phyloP scores from a whole-genome alignment of 805 yeast genomes.

The Spathaspora boniae region DNA sequence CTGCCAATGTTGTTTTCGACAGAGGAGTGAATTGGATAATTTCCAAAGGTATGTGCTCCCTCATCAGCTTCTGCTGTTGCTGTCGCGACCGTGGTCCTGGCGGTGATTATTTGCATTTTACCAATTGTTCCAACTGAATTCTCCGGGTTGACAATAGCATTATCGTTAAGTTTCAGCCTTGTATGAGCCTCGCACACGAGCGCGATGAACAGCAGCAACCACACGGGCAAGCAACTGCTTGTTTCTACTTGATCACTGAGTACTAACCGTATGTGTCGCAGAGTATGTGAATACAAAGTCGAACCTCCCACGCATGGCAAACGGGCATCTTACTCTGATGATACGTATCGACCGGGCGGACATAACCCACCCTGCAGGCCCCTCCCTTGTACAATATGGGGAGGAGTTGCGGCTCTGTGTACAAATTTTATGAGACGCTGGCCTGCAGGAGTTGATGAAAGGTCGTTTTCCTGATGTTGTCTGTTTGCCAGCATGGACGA shows the following conservation, averaged over 20 bases:
- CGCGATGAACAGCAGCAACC: too few relatives aligned
- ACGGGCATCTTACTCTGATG: slow-evolving; percentile 30
- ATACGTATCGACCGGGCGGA: slow-evolving; percentile 52
- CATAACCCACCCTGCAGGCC: slow-evolving; percentile 34
- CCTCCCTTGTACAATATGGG: slow-evolving; percentile 40
- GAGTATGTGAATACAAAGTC: slow-evolving; percentile 8
- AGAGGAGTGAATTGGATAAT: too few relatives aligned
- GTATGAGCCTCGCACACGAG: slow-evolving; percentile 51
- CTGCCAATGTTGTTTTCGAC: too few relatives aligned
- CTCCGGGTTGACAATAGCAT: slow-evolving; percentile 48
- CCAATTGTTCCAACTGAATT: slow-evolving; percentile 53
- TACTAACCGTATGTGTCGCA: slow-evolving; percentile 17
- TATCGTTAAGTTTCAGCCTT: slow-evolving; percentile 53
- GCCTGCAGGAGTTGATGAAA: slow-evolving; percentile 41
- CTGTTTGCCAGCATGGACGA: background rate
- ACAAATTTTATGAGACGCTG: slow-evolving; percentile 40
- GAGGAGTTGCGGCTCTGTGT: slow-evolving; percentile 47
- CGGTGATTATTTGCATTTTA: slow-evolving; percentile 47
- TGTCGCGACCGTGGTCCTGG: slow-evolving; percentile 18
- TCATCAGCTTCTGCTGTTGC: too few relatives aligned
- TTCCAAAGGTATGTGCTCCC: slow-evolving; percentile 29
- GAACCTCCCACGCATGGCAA: background rate
- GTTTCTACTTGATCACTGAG: slow-evolving; percentile 1
- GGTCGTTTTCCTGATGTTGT: slow-evolving; percentile 37
- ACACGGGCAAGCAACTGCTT: too few relatives aligned